Evolutionary conservation across 331 rosid species (phyloP), one percentile per base, ranked within the genome.

Genomic region (Quercus lobata): DNA sequence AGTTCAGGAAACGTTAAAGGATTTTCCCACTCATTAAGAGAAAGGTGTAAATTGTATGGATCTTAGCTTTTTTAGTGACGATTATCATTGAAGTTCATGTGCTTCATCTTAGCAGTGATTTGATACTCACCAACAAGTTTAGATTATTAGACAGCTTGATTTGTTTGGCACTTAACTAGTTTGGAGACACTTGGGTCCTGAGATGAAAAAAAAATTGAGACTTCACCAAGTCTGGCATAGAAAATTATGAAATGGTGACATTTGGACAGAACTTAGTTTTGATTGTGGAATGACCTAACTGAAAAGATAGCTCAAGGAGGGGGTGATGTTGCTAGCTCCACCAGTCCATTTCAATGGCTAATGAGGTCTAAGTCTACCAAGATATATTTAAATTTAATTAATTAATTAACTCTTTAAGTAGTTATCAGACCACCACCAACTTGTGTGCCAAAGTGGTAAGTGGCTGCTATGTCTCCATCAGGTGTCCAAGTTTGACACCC

Each of bases 251-350:
- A 49, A 49, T 49, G 55, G 55, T 49, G 55, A 49, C 55, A 44
- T 5, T 30, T 14, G 18, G 21, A 30, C 44, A 32, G 30, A 29
- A 15, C 44, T 12, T 21, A 2, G 41, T 4, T 8, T 46, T 78
- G 57, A 71, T 83, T 60, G 82, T 78, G 85, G 78, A 66, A 76
- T 41, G 76, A 80, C 88, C 88, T 88, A 85, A 88, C 73, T 83
- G 73, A 85, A 83, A 79, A 34, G 79, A 86, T 80, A 63, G 72
- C 76, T 83, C 49, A 19, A 41, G 63, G 19, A 44, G 54, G 18
- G 54, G 46, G 76, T 66, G 34, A 7, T 25, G 34, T 9, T 27
- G 14, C 52, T 10, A 55, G 10, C 16, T 2, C 18, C 11, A 41
- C 49, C 49, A 2, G 49, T 41, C 61, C 75, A 66, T 18, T 18